These are phyloP conservation scores for Xylaria nigripes DNA, from an alignment of 495 filamentous ascomycete genomes.

Conservation along the genomic window DNA sequence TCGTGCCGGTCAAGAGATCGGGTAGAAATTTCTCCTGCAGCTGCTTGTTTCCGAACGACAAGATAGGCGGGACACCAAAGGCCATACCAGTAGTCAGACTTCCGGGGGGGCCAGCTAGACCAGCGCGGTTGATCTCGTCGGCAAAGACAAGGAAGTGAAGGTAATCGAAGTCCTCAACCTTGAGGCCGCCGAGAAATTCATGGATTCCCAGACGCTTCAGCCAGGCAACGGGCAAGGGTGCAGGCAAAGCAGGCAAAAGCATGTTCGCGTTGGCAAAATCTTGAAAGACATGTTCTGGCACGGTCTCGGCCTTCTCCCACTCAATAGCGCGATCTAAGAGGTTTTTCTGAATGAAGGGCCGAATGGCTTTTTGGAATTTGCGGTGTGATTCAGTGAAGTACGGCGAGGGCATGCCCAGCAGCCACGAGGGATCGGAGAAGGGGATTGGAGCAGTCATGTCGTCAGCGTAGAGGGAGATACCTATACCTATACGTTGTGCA, in stretches of 20 bases:
- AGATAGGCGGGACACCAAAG: constrained; percentile 61
- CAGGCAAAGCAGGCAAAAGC: constrained; percentile 55
- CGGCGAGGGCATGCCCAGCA: constrained; percentile 59
- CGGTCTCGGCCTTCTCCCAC: constrained; percentile 54
- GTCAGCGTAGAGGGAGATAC: too few species aligned
- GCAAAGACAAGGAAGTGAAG: constrained; percentile 59
- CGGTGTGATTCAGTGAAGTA: constrained; percentile 56
- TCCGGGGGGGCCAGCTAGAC: constrained; percentile 50
- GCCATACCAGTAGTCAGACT: constrained; percentile 60
- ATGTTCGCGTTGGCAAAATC: constrained; percentile 55
- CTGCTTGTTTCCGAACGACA: constrained; percentile 55
- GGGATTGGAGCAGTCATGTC: constrained; percentile 36
- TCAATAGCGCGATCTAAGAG: constrained; percentile 54
- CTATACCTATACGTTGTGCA: too few species aligned
- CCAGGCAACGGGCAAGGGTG: constrained; percentile 60
- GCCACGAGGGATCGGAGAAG: constrained; percentile 67
- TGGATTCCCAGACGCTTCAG: constrained; percentile 56
- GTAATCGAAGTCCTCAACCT: constrained; percentile 69
- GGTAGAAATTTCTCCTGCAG: constrained; percentile 58
- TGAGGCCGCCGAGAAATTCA: constrained; percentile 55
- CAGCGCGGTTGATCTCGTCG: constrained; percentile 62
- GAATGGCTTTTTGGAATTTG: constrained; percentile 59
- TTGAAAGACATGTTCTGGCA: constrained; percentile 54
- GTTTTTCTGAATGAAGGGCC: constrained; percentile 53
- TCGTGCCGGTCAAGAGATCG: constrained; percentile 56